Conservation (phyloP, 2,329 filamentous ascomycete genomes). For the Hymenoscyphus fructigenus region DNA sequence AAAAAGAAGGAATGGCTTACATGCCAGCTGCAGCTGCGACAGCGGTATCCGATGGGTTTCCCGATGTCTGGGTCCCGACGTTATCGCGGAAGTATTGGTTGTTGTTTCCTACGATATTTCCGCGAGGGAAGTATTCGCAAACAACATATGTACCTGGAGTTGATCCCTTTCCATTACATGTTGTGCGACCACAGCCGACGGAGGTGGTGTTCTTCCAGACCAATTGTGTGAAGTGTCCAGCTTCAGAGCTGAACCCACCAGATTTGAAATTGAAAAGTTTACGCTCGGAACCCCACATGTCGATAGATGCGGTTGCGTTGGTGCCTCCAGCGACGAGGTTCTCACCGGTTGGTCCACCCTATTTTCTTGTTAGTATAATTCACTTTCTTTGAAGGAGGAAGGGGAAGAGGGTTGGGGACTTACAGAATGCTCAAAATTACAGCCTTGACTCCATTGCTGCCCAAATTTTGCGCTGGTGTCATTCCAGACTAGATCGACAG, state of each 20-base stretch:
- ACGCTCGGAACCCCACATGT: constrained; percentile 65
- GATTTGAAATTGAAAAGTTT: constrained; percentile 56
- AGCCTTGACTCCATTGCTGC: constrained; percentile 46
- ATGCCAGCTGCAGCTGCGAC: not conserved
- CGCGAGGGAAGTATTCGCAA: constrained; percentile 68
- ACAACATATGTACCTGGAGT: constrained; percentile 61
- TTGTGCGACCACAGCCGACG: constrained; percentile 52
- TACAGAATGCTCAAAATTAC: constrained; percentile 53
- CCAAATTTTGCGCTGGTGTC: constrained; percentile 58
- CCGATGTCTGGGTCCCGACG: constrained; percentile 26
- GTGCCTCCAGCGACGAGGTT: constrained; percentile 69
- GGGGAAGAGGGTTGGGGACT: constrained; percentile 18
- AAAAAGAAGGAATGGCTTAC: not conserved
- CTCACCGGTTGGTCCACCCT: constrained; percentile 67
- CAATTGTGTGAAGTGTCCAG: constrained; percentile 72
- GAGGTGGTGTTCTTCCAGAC: constrained; percentile 65
- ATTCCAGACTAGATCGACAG: constrained; percentile 62
- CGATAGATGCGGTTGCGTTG: constrained; percentile 58
- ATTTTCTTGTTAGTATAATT: constrained; percentile 3
- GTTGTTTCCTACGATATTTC: constrained; percentile 59
- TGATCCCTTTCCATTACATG: constrained; percentile 44
- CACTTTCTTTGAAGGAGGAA: constrained; percentile 2
- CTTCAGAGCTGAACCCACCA: constrained; percentile 56
- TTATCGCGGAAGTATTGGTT: constrained; percentile 45
- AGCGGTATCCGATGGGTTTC: constrained; percentile 30